Base-by-base conservation (phyloP, 139 green algal genomes). In the Coelastrella sp. region DNA sequence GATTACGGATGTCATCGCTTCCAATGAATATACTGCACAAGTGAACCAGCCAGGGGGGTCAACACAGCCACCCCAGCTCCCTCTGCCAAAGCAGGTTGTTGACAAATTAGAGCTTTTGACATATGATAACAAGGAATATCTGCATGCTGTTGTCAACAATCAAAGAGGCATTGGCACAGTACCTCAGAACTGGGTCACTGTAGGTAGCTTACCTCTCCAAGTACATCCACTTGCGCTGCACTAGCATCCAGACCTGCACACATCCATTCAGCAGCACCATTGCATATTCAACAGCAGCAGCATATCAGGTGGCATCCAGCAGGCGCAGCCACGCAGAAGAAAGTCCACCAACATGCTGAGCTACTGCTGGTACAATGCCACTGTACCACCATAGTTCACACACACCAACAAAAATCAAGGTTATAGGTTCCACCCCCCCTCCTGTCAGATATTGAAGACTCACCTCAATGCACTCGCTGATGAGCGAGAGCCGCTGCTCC, bases 1-100 rank as follows among this genome's bases (percentile, higher is more conserved):
- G 97, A 93, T 98, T 98, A 19, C 98, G 96, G 75, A 99, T 99
- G 93, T 99, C 97, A 56, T 97, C 97, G 65, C 78, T 87, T 78
- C 87, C 87, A 22, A 87, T 87, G 65, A 91, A 91, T 49, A 91
- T 91, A 57, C 84, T 76, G 68, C 68, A 76, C 15, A 19, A 70
- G 15, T 14, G 12, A 70, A 70, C 63, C 3, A 49, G 35, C 35
- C 35, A 49, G 35, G 35, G 35, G 1, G 35, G 35, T 49, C 35
- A 49, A 49, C 35, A 49, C 35, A 49, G 35, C 35, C 35, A 49
- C 35, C 35, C 35, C 35, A 49, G 35, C 35, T 49, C 35, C 35
- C 35, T 49, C 35, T 49, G 35, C 35, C 35, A 49, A 3, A 49
- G 35, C 35, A 49, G 35, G 35, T 49, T 1, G 35, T 49, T 49